Base-by-base conservation (phyloP, 345 rosid species). In the Eucalyptus marginata region DNA sequence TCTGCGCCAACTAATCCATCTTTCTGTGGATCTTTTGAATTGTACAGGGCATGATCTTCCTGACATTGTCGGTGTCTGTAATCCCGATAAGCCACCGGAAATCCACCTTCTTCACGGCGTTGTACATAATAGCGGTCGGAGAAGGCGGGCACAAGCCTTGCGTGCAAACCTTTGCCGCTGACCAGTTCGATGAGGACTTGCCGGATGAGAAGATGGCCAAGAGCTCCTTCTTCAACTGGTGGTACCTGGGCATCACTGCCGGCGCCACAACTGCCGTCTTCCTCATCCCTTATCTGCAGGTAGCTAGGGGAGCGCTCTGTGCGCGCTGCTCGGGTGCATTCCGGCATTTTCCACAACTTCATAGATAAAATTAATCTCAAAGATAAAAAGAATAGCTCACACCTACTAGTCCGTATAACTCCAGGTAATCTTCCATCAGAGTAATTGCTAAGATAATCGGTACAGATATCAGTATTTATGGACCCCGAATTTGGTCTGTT, bases 101-200 rank as follows among this genome's bases (percentile, higher is more conserved):
- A 58, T 91, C 92, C n/a, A 93, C 93, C 86, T 97, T 97, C 89
- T 97, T 94, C 91, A 66, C 68, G 86, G 96, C 97, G 15, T 93
- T 97, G 64, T 97, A 96, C 86, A 91, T 96, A 54, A 51, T 97
- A 89, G 94, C 98, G 10, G 86, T 96, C 4, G 99, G 99, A 43
- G 99, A 96, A 92, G 98, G 99, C 20, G 99, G 99, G 14, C 99
- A 97, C 89, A 96, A 94, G 93, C 99, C 99, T 2, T 96, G 99
- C 66, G 97, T 95, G 20, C 98, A 96, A 92, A 96, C 99, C 15
- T 97, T 97, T 13, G 99, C 99, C 5, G 99, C 99, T 4, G 99
- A 97, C 79, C 99, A 97, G 80, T 97, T 97, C 79, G 94, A 96
- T 18, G 99, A 97, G 64, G 90, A 90, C 12, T 86, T 87, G 29